These are phyloP conservation scores for Trichoderma atrobrunneum DNA, from an alignment of 2,329 filamentous ascomycete species.

Conservation along the genomic window DNA sequence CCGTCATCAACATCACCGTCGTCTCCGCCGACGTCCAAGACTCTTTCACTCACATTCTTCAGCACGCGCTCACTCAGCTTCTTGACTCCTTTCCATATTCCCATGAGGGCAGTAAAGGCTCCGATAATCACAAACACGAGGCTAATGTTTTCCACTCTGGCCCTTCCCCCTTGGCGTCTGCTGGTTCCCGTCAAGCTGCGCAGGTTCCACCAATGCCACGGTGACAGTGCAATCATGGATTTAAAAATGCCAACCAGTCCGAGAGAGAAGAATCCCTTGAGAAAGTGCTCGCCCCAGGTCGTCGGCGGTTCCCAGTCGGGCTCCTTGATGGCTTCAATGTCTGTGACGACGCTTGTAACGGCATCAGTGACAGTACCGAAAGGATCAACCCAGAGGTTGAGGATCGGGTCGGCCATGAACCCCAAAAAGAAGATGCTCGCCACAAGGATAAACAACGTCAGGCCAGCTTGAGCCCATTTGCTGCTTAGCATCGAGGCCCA, in stretches of 20 bases:
- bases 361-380: constrained; percentile 57
- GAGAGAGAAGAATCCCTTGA: constrained; percentile 86
- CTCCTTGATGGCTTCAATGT: constrained; percentile 36
- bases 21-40: constrained; percentile 73
- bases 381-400: constrained; percentile 84
- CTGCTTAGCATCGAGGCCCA: constrained; percentile 71
- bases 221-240: constrained; percentile 68
- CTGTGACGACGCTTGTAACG: constrained; percentile 45
- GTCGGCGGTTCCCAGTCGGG: constrained; percentile 48
- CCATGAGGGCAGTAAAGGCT: constrained; percentile 76
- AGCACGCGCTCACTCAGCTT: constrained; percentile 70
- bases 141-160: constrained; percentile 74
- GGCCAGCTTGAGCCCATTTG: constrained; percentile 60
- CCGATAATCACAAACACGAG: constrained; percentile 79
- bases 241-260: constrained; percentile 85
- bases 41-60: constrained; percentile 72
- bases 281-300: constrained; percentile 78
- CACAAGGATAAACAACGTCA: constrained; percentile 72
- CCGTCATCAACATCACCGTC: constrained; percentile 47
- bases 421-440: constrained; percentile 76
- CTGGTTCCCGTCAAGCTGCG: constrained; percentile 55
- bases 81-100: constrained; percentile 78
- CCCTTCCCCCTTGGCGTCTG: constrained; percentile 62
- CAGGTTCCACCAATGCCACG: constrained; percentile 76
- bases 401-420: constrained; percentile 88